Evolutionary conservation across 2,329 filamentous ascomycete genomes (phyloP).

Genomic region (Verticillium nubilum): DNA sequence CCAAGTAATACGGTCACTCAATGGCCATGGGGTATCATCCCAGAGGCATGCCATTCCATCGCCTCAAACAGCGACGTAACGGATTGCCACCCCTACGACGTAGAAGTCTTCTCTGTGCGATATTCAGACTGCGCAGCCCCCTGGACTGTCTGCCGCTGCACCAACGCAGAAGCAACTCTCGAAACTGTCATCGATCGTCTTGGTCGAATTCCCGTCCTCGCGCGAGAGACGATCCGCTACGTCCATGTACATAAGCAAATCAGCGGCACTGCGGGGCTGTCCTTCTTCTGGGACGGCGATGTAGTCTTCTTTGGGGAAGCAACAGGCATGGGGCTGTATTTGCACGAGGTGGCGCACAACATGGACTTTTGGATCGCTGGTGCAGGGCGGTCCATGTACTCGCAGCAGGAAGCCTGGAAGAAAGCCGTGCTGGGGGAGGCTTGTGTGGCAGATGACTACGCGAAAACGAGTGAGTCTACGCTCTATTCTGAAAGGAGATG

Average conservation of each 20-base stretch:
- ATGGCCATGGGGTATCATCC: neutral
- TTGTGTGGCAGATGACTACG: neutral
- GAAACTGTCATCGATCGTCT: neutral
- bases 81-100: neutral
- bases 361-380: neutral
- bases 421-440: neutral
- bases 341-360: neutral
- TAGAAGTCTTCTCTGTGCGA: neutral
- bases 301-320: neutral
- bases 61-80: neutral
- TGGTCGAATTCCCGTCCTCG: neutral
- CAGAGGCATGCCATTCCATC: neutral
- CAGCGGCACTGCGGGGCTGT: neutral
- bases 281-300: neutral
- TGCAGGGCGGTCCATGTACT: slow-evolving; percentile 1
- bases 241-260: neutral
- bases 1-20: neutral
- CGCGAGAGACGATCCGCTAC: neutral
- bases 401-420: neutral
- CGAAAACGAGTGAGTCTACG: neutral
- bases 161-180: neutral
- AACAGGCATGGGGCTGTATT: neutral
- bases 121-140: neutral
- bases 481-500: no score
- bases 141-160: neutral